These are phyloP conservation scores for Cercospora beticola DNA, from an alignment of 2,329 filamentous ascomycete genomes.

Conservation along the genomic window DNA sequence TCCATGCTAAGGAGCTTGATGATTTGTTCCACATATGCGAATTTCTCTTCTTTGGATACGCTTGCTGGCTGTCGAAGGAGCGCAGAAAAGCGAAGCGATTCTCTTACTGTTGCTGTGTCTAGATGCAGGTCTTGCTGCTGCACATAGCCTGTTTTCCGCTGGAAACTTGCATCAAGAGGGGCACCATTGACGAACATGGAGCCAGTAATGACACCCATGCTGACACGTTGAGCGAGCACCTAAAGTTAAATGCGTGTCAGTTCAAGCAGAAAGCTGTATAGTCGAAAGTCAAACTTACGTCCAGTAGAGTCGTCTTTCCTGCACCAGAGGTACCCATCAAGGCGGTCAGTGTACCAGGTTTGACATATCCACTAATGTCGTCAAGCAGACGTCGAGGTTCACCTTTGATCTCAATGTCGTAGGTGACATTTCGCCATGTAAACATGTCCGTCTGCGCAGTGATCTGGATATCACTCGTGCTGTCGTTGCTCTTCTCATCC, in stretches of 20 bases:
- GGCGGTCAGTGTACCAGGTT: slow-evolving; percentile 44
- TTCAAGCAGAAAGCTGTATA: neutral
- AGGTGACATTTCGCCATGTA: slow-evolving; percentile 35
- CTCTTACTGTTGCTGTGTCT: slow-evolving; percentile 56
- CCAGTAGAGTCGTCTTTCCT: slow-evolving; percentile 61
- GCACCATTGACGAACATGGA: slow-evolving; percentile 66
- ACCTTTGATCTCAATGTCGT: slow-evolving; percentile 54
- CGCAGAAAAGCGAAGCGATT: slow-evolving; percentile 57
- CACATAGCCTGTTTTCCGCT: slow-evolving; percentile 65
- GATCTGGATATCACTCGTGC: slow-evolving; percentile 18
- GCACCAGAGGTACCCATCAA: slow-evolving; percentile 43
- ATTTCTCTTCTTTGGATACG: slow-evolving; percentile 58
- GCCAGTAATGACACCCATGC: slow-evolving; percentile 63
- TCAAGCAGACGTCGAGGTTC: slow-evolving; percentile 54
- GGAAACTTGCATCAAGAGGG: slow-evolving; percentile 57
- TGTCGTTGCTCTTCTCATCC: slow-evolving; percentile 33
- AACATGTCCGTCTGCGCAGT: neutral
- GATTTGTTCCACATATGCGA: slow-evolving; percentile 62
- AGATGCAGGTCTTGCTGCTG: slow-evolving; percentile 66
- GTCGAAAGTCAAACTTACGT: slow-evolving; percentile 35
- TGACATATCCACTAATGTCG: slow-evolving; percentile 56
- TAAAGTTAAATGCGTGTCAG: neutral
- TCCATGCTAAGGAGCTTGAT: slow-evolving; percentile 67
- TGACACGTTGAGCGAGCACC: slow-evolving; percentile 57
- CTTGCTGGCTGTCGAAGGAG: slow-evolving; percentile 57